Conservation (phyloP, 768 basidiomycete genomes). For the Inosperma sp. region DNA sequence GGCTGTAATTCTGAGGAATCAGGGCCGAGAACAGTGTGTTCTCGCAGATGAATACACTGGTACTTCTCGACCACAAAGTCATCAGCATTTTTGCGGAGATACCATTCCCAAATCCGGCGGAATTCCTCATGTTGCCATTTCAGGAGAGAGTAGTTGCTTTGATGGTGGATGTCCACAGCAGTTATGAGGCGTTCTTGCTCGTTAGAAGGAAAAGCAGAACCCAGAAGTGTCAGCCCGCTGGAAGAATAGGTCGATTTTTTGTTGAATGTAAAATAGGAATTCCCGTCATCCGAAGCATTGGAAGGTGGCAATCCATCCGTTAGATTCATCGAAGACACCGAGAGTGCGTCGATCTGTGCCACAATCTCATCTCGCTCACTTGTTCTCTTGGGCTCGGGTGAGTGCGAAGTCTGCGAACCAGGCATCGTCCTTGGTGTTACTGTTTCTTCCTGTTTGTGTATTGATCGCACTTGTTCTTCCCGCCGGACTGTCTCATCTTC, state of each 20-base stretch:
- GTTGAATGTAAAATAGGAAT: slow-evolving; percentile 30
- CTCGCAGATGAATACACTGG: slow-evolving; percentile 79
- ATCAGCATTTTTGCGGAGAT: slow-evolving; percentile 77
- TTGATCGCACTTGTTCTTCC: slow-evolving; percentile 57
- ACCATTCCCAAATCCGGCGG: slow-evolving; percentile 93
- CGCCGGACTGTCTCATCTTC: slow-evolving; percentile 81
- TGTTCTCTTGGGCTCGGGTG: slow-evolving; percentile 11
- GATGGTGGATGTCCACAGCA: slow-evolving; percentile 62
- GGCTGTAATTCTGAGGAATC: slow-evolving; percentile 65
- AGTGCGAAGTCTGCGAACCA: slow-evolving; percentile 5
- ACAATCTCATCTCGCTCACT: slow-evolving; percentile 47
- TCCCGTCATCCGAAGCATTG: slow-evolving; percentile 22
- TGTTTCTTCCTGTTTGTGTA: slow-evolving; percentile 41
- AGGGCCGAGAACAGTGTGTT: slow-evolving; percentile 71
- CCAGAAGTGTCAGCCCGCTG: slow-evolving; percentile 12
- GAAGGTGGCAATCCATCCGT: slow-evolving; percentile 28
- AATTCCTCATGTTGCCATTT: slow-evolving; percentile 85
- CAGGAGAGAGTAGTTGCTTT: slow-evolving; percentile 65
- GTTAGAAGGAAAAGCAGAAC: slow-evolving; percentile 20
- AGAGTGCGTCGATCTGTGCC: slow-evolving; percentile 61
- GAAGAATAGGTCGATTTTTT: slow-evolving; percentile 13
- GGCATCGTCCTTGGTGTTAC: slow-evolving; percentile 31
- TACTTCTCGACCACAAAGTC: slow-evolving; percentile 91
- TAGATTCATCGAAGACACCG: slow-evolving; percentile 40
- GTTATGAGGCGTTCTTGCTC: slow-evolving; percentile 52